A percentile compares a stretch with the other conserved stretches of the same genome.
Conservation (phyloP, 2,329 filamentous ascomycete species). For the Cladophialophora carrionii region DNA sequence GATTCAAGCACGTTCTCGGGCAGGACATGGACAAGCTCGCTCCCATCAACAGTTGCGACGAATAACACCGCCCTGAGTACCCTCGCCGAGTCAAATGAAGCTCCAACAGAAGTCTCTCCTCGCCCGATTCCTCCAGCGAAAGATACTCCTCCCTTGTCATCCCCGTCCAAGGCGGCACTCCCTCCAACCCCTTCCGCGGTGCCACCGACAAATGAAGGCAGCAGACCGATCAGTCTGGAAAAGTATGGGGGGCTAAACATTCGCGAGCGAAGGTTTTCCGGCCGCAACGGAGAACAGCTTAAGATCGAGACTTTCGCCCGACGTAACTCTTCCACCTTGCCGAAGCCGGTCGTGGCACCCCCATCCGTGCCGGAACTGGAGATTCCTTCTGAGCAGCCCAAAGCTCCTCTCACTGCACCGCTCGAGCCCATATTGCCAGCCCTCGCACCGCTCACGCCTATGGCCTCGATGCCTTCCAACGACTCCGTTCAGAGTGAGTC, state of each 20-base stretch:
- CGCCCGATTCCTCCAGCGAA: constrained; percentile 31
- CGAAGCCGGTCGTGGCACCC: constrained; percentile 40
- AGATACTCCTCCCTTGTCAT: constrained; percentile 22
- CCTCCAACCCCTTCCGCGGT: constrained; percentile 39
- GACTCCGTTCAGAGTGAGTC: constrained; percentile 47
- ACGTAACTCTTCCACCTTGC: constrained; percentile 28
- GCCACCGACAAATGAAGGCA: constrained; percentile 28
- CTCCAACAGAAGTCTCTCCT: constrained; percentile 25
- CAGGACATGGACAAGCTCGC: constrained; percentile 79
- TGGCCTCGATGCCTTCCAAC: constrained; percentile 36
- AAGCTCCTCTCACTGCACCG: constrained; percentile 18
- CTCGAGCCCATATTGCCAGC: constrained; percentile 8
- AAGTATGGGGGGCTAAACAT: constrained; percentile 45
- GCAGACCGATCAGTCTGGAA: constrained; percentile 25
- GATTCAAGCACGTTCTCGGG: constrained; percentile 70
- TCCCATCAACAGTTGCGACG: constrained; percentile 71
- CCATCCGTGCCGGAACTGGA: constrained; percentile 42
- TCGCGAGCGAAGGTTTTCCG: constrained; percentile 76
- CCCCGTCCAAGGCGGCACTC: constrained; percentile 22
- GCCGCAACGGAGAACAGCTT: constrained; percentile 76
- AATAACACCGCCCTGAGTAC: constrained; percentile 70
- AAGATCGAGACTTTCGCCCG: constrained; percentile 75
- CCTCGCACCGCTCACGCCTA: constrained; percentile 33
- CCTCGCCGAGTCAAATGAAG: constrained; percentile 63
- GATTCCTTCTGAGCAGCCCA: constrained; percentile 26